phyloP scores from a whole-genome alignment of 768 basidiomycete species.

The Strobilomyces confusus region DNA sequence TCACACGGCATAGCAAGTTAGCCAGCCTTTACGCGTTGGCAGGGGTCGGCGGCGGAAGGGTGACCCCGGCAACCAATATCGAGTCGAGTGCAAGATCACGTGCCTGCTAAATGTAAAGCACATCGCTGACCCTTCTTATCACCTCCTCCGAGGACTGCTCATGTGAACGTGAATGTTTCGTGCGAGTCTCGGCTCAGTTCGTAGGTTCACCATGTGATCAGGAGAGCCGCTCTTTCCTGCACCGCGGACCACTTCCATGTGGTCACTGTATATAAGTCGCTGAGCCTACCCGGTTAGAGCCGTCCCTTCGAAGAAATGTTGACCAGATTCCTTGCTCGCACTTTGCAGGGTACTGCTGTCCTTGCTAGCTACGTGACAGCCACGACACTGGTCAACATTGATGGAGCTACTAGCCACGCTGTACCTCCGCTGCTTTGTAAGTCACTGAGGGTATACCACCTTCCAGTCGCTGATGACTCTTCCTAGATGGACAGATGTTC shows the following conservation, averaged over 20 bases:
- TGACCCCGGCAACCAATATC: too few relatives aligned
- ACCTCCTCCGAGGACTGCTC: neutral
- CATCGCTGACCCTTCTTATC: too few relatives aligned
- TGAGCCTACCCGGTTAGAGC: neutral
- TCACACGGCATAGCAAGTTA: constrained; percentile 23
- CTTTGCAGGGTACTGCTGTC: neutral
- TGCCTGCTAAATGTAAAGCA: too few relatives aligned
- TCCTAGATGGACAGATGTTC: constrained; percentile 55
- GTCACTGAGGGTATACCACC: constrained; percentile 16
- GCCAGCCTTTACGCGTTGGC: constrained; percentile 11
- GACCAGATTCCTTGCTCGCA: neutral
- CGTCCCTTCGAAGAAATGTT: constrained; percentile 12
- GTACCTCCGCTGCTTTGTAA: constrained; percentile 52
- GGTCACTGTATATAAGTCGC: constrained; percentile 4
- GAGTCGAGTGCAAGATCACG: too few relatives aligned
- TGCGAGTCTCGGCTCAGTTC: neutral
- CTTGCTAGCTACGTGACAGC: constrained; percentile 5
- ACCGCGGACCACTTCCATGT: constrained; percentile 1
- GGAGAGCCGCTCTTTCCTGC: neutral
- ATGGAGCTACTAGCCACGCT: constrained; percentile 45
- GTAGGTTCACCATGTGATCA: constrained; percentile 1
- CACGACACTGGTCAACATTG: constrained; percentile 37
- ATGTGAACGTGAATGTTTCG: neutral
- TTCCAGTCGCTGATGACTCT: neutral
- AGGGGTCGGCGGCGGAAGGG: too few relatives aligned